Conservation (phyloP, 495 filamentous ascomycete genomes). For the Talaromyces borbonicus region DNA sequence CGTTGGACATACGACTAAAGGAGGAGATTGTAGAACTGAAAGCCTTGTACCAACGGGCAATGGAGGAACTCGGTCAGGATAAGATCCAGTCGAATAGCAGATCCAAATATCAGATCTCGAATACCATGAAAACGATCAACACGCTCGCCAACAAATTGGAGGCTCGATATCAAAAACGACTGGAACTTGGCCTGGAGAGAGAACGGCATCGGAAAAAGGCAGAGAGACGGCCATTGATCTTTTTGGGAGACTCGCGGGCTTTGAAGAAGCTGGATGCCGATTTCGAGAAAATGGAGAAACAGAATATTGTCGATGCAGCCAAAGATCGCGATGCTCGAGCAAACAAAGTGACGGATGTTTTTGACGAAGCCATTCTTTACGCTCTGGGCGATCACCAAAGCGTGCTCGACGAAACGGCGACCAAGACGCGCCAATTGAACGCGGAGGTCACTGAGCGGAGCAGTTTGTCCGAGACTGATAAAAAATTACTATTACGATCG, state of each 20-base stretch:
- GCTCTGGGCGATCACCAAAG: slow-evolving; percentile 44
- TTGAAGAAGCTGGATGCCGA: slow-evolving; percentile 42
- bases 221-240: slow-evolving; percentile 40
- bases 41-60: slow-evolving; percentile 37
- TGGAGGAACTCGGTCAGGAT: slow-evolving; percentile 27
- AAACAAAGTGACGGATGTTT: slow-evolving; percentile 43
- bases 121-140: slow-evolving; percentile 39
- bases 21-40: slow-evolving; percentile 42
- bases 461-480: slow-evolving; percentile 27
- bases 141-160: slow-evolving; percentile 37
- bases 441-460: slow-evolving; percentile 21
- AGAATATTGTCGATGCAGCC: slow-evolving; percentile 40
- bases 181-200: slow-evolving; percentile 41
- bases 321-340: slow-evolving; percentile 40
- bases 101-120: slow-evolving; percentile 27
- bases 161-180: slow-evolving; percentile 40
- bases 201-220: slow-evolving; percentile 43
- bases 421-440: slow-evolving; percentile 30
- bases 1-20: slow-evolving; percentile 41
- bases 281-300: slow-evolving; percentile 44
- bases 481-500: slow-evolving; percentile 37
- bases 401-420: slow-evolving; percentile 38
- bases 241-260: slow-evolving; percentile 37
- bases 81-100: slow-evolving; percentile 29
- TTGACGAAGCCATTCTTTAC: slow-evolving; percentile 42